phyloP scores from a whole-genome alignment of 75 land plant species.

The Selaginella tamariscina region DNA sequence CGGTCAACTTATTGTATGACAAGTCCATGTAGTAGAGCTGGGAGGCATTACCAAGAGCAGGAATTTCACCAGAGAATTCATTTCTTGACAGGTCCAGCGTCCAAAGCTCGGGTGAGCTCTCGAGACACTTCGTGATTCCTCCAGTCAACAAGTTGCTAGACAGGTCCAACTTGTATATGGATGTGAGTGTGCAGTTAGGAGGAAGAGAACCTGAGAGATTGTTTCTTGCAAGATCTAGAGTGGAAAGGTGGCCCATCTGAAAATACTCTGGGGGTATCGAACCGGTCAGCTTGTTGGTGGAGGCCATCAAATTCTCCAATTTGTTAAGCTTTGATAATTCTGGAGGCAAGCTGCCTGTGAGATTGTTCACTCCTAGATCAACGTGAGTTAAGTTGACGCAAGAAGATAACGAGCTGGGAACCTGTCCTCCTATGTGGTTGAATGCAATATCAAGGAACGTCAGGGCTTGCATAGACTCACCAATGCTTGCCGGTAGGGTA shows the following conservation, averaged over 20 bases:
- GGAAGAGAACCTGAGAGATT: not conserved
- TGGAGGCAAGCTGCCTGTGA: not conserved
- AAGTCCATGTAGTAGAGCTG: conserved; percentile 5
- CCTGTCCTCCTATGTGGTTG: not conserved
- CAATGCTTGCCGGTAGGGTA: not conserved
- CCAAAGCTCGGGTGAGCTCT: not conserved
- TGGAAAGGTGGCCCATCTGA: not conserved
- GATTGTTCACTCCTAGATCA: not conserved
- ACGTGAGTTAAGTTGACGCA: not conserved
- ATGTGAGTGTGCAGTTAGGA: not conserved
- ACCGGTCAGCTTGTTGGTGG: not conserved
- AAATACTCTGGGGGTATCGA: not conserved
- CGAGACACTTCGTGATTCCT: not conserved
- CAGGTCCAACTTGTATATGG: not conserved
- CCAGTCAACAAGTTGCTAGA: not conserved
- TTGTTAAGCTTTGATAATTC: not conserved
- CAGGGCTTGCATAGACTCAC: not conserved
- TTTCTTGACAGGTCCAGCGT: not conserved
- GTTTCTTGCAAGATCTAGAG: not conserved
- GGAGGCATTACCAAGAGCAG: not conserved
- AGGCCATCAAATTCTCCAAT: not conserved
- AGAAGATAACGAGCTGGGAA: not conserved
- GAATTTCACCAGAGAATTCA: not conserved
- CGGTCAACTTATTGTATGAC: not conserved
- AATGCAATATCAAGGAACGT: not conserved